phyloP scores from a whole-genome alignment of 2,329 filamentous ascomycete genomes.

The Calonectria montana region DNA sequence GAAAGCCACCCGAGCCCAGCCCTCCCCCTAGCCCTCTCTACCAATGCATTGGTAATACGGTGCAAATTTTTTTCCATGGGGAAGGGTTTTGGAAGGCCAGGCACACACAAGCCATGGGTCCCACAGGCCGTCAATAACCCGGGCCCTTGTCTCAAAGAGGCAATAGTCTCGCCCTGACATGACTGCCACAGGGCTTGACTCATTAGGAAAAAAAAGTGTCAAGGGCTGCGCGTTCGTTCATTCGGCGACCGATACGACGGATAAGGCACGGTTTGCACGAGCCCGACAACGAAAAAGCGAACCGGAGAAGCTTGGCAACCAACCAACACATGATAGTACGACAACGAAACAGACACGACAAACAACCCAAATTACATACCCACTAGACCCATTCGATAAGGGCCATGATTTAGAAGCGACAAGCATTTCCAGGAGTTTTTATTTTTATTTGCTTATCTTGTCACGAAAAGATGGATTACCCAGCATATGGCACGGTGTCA shows the following conservation, averaged over 20 bases:
- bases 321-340: background rate
- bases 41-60: constrained; percentile 41
- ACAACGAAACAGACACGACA: constrained; percentile 4
- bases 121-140: constrained; percentile 33
- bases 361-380: constrained; percentile 19
- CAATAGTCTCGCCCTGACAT: constrained; percentile 21
- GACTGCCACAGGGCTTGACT: constrained; percentile 33
- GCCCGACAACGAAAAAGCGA: background rate
- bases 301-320: constrained; percentile 12
- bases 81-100: constrained; percentile 42
- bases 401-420: constrained; percentile 40
- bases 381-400: constrained; percentile 34
- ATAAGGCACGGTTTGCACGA: background rate
- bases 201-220: constrained; percentile 23
- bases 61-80: constrained; percentile 43
- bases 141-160: constrained; percentile 21
- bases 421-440: constrained; percentile 41
- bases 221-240: constrained; percentile 12
- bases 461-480: constrained; percentile 28
- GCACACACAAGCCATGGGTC: constrained; percentile 23
- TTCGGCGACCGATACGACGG: constrained; percentile 20
- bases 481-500: constrained; percentile 31
- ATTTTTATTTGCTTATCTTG: constrained; percentile 19
- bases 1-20: constrained; percentile 27
- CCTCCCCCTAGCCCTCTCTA: constrained; percentile 28